A percentile compares a stretch with the other conserved stretches of the same genome.
These are phyloP conservation scores for Pythium myriotylum DNA, from an alignment of 352 stramenopile species.

Conservation along the genomic window DNA sequence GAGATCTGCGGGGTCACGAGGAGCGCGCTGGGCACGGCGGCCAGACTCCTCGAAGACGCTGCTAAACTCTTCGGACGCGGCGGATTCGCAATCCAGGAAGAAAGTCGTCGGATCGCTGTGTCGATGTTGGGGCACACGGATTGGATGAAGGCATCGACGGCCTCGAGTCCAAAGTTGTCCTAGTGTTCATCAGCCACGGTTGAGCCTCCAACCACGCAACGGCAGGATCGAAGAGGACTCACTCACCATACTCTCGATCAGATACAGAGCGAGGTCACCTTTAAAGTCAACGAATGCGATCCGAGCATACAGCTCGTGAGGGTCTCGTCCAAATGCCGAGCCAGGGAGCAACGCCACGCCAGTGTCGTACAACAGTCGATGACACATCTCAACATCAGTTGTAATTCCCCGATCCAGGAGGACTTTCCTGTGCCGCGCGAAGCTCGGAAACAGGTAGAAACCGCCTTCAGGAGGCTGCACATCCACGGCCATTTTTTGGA, in stretches of 20 bases:
- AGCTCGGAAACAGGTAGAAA: conserved; percentile 88
- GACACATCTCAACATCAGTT: conserved; percentile 76
- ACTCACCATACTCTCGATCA: conserved; percentile 87
- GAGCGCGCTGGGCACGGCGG: conserved; percentile 27
- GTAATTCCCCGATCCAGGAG: conserved; percentile 61
- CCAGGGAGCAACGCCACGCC: conserved; percentile 85
- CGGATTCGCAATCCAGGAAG: conserved; percentile 59
- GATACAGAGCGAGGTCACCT: conserved; percentile 83
- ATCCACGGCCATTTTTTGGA: conserved; percentile 85
- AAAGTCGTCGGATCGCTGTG: conserved; percentile 78
- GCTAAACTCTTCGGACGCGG: conserved; percentile 18
- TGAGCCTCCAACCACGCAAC: background rate
- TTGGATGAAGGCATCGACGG: conserved; percentile 84
- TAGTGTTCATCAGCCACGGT: conserved; percentile 29
- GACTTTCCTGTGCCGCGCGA: conserved; percentile 67
- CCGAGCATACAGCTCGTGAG: conserved; percentile 76
- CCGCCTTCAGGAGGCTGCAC: conserved; percentile 75
- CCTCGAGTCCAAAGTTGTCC: conserved; percentile 67
- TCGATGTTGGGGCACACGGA: conserved; percentile 88
- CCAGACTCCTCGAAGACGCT: background rate
- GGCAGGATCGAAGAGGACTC: background rate
- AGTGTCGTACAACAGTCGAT: conserved; percentile 80
- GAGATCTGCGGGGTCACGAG: conserved; percentile 25
- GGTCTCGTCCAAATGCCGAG: conserved; percentile 78
- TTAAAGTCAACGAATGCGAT: conserved; percentile 90